These are phyloP conservation scores for Neoconidiobolus thromboides DNA, from an alignment of 371 early-diverging fungal species.

Conservation along the genomic window DNA sequence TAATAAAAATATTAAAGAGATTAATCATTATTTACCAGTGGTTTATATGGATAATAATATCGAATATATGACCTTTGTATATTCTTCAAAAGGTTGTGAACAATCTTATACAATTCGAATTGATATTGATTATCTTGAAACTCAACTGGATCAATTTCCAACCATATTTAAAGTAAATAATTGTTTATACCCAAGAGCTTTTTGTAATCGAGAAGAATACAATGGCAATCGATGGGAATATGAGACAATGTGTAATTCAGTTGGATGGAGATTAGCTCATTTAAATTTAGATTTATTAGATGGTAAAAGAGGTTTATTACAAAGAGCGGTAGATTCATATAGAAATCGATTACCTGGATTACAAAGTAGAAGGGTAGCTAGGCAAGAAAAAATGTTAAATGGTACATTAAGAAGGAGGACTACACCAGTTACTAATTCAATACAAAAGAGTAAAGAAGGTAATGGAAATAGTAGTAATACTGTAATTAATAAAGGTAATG, in stretches of 20 bases:
- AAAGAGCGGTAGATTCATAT: slow-evolving; percentile 88
- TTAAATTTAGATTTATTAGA: slow-evolving; percentile 63
- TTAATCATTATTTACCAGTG: slow-evolving; percentile 9
- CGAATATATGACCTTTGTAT: slow-evolving; percentile 48
- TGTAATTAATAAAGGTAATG: no score
- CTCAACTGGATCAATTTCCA: slow-evolving; percentile 24
- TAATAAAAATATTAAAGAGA: no score
- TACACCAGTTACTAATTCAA: no score
- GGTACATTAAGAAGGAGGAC: slow-evolving; percentile 28
- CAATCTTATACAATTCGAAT: slow-evolving; percentile 56
- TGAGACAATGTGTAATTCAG: slow-evolving; percentile 71
- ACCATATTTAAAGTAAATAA: slow-evolving; percentile 59
- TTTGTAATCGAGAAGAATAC: slow-evolving; percentile 41
- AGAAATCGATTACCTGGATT: slow-evolving; percentile 68
- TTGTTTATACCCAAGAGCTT: slow-evolving; percentile 76
- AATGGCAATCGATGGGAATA: slow-evolving; percentile 83
- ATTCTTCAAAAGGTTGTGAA: slow-evolving; percentile 36
- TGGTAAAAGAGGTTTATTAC: slow-evolving; percentile 80
- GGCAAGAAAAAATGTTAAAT: slow-evolving; percentile 56
- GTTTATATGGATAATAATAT: slow-evolving; percentile 30
- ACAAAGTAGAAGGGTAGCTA: slow-evolving; percentile 57
- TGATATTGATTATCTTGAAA: slow-evolving; percentile 42
- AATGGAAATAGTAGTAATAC: no score
- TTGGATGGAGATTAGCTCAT: slow-evolving; percentile 81
- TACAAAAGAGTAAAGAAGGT: no score